Base-by-base conservation (phyloP, 257 asterid species). In the Misopates orontium region DNA sequence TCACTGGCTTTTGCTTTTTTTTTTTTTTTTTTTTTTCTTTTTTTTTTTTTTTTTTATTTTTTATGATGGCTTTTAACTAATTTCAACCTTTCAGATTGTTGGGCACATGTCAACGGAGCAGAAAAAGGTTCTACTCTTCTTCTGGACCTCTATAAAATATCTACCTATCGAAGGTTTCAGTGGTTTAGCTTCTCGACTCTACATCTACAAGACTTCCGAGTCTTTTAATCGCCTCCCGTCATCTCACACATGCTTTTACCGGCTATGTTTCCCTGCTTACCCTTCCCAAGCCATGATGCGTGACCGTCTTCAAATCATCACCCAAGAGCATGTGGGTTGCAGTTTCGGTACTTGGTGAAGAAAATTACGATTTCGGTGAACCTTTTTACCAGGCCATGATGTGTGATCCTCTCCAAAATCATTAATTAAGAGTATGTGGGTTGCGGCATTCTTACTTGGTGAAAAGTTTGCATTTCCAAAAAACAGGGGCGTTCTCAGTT, bases 131-230 rank as follows among this genome's bases (percentile, higher is more conserved):
- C 95, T 94, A 71, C 96, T 94, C 61, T 90, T 85, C 85, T 94
- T 94, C 74, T 94, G 99, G 99, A 94, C 99, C 42, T 94, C 97
- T 3, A 80, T 94, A 68, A 94, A 90, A 64, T 84, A 83, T 77
- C 73, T 94, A 47, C 99, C 99, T 0, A 49, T 82, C 1, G 97
- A 94, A 80, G 99, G 99, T 16, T 93, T 94, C 72, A 70, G 95
- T 25, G 97, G 97, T 9, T 75, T 94, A 85, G 83, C 87, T 40
- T 94, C 99, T 56, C 81, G 84, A 40, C 94, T 94, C 56, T 73
- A 69, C 87, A 82, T 94, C 72, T 86, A 85, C 56, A 86, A 59
- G 78, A 68, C 79, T 10, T 56, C 75, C 1, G 96, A 88, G 80
- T 51, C 95, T 0, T 24, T 21, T 4, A 84, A 90, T n/a, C 92